phyloP scores from a whole-genome alignment of 2,329 filamentous ascomycete species.

The Pseudocercospora ulei region DNA sequence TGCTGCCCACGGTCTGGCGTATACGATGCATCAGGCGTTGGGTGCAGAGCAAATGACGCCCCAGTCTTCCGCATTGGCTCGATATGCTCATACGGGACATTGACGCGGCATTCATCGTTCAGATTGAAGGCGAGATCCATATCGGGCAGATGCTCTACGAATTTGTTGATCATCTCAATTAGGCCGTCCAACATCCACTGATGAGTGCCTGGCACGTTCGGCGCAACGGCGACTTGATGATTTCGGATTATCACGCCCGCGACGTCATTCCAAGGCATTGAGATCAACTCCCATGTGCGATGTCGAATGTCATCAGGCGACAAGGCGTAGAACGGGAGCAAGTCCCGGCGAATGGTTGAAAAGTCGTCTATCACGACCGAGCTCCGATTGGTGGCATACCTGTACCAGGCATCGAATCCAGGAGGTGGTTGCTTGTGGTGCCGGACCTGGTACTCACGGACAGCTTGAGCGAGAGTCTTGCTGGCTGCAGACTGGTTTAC shows the following conservation, averaged over 20 bases:
- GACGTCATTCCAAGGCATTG: constrained; percentile 48
- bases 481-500: constrained; percentile 42
- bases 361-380: constrained; percentile 52
- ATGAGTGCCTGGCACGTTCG: constrained; percentile 47
- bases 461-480: constrained; percentile 43
- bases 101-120: constrained; percentile 52
- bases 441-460: constrained; percentile 44
- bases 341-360: constrained; percentile 50
- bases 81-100: constrained; percentile 44
- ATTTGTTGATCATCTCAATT: constrained; percentile 46
- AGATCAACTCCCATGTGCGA: constrained; percentile 46
- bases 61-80: constrained; percentile 31
- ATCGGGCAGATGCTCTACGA: constrained; percentile 48
- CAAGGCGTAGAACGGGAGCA: constrained; percentile 49
- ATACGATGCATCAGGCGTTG: constrained; percentile 29
- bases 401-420: constrained; percentile 52
- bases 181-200: constrained; percentile 51
- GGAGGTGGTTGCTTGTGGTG: constrained; percentile 50
- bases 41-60: constrained; percentile 3
- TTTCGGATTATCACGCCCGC: constrained; percentile 49
- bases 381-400: constrained; percentile 45
- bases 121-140: constrained; percentile 56
- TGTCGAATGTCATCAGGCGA: constrained; percentile 44
- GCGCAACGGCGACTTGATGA: constrained; percentile 44
- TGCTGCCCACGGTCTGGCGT: constrained; percentile 34